Evolutionary conservation across 2,329 filamentous ascomycete species (phyloP).

Genomic region (Sphaceloma murrayae): DNA sequence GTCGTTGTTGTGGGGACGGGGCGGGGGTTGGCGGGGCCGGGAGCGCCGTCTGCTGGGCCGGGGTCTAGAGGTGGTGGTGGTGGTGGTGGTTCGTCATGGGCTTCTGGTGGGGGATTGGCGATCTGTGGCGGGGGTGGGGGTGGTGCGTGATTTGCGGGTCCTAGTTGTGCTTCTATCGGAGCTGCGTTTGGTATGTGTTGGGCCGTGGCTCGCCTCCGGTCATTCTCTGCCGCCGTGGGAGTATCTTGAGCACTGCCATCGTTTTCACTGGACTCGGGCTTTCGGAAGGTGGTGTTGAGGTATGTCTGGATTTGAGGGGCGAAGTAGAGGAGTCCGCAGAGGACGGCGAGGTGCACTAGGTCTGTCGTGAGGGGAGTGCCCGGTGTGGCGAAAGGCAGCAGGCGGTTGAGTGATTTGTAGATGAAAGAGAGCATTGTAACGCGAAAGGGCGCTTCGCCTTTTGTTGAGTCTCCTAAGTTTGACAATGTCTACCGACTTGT

Average conservation of each 20-base stretch:
- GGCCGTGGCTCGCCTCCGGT: too few species aligned
- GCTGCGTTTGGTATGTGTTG: too few species aligned
- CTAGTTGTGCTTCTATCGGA: too few species aligned
- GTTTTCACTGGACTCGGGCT: neutral
- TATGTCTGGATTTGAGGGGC: slow-evolving; percentile 38
- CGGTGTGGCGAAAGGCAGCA: slow-evolving; percentile 41
- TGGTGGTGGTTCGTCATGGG: neutral
- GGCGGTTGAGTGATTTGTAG: slow-evolving; percentile 30
- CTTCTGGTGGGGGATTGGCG: neutral
- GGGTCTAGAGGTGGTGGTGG: slow-evolving; percentile 4
- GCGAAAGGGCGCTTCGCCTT: neutral
- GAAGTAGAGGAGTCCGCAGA: slow-evolving; percentile 39
- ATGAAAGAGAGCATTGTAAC: slow-evolving; percentile 18
- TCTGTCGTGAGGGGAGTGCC: slow-evolving; percentile 40
- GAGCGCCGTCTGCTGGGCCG: slow-evolving; percentile 29
- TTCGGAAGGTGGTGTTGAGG: slow-evolving; percentile 21
- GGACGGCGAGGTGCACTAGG: slow-evolving; percentile 36
- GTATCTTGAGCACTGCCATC: neutral
- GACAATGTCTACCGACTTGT: too few species aligned
- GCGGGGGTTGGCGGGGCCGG: slow-evolving; percentile 19
- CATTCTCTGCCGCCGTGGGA: neutral
- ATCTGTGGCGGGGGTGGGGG: neutral
- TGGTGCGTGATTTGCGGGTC: too few species aligned
- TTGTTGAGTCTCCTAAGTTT: neutral
- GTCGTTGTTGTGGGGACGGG: slow-evolving; percentile 16